Evolutionary conservation across 2,329 filamentous ascomycete species (phyloP), one percentile per base, ranked within the genome.

Genomic region (Neonectria hederae): DNA sequence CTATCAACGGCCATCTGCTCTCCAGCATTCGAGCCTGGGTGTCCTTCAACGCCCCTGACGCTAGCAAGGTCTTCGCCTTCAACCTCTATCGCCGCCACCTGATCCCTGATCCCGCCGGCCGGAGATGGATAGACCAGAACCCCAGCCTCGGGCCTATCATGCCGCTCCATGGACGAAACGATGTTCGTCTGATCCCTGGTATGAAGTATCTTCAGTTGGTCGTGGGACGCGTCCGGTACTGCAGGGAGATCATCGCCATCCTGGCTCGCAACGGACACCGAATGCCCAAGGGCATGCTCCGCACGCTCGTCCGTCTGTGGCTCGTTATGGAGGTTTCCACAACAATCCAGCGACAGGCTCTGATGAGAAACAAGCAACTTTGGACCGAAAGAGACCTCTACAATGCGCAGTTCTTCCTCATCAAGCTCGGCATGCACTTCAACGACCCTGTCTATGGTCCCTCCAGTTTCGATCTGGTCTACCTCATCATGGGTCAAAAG

Each of bases 391-490:
- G 75, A 4, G 88, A 92, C 72, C 76, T 96, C 10, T 86, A 87
- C 73, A 82, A 86, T 54, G 83, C 86, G 3, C 86, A 89, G 48
- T 77, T 90, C 63, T 89, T 95, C 79, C 81, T 92, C 68, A 74
- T 92, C 66, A 94, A 95, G 79, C 84, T 96, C 17, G 84, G 88
- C 72, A 88, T 94, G 86, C 83, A 83, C 58, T 89, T 93, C 76
- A 87, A 86, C 62, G 85, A 92, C 67, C 90, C 91, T 0, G 74
- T 87, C 24, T 83, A 83, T 53, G 86, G 85, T 0, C 82, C 83
- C 17, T 82, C 83, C 53, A 78, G 81, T 2, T 81, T 81, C 46
- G 80, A 81, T 30, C 78, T 91, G 54, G 78, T 87, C 42, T 81
- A 87, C 32, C 77, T 91, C 28, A 80, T 92, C 61, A 76, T 92